Percentiles rank a stretch among this genome's conserved stretches.
These are phyloP conservation scores for Chlorella sp. DNA, from an alignment of 139 green algal species.

Conservation along the genomic window DNA sequence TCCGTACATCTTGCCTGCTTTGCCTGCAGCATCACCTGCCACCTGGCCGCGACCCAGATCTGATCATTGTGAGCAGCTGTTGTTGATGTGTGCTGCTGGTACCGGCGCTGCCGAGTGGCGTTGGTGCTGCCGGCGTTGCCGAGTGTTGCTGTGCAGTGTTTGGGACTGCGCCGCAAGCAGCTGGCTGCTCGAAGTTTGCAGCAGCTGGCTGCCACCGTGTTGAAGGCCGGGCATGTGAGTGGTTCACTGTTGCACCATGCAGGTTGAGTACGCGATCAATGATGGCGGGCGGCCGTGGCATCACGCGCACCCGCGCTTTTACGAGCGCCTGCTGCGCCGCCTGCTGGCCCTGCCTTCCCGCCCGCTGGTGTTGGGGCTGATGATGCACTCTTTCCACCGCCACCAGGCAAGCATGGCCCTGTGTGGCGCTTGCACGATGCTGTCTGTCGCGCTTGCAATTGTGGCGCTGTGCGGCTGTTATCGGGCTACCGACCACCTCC, in stretches of 20 bases:
- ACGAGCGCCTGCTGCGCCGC: conserved; percentile 17
- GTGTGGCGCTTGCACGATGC: too few relatives aligned
- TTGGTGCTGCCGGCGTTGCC: too few relatives aligned
- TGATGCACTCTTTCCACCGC: background rate
- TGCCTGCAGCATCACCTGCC: background rate
- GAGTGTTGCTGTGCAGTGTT: too few relatives aligned
- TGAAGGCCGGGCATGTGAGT: too few relatives aligned
- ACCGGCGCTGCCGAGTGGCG: too few relatives aligned
- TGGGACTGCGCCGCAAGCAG: background rate
- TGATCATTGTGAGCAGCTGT: background rate
- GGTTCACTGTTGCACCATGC: background rate
- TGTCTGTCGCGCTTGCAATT: too few relatives aligned
- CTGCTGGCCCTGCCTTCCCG: conserved; percentile 1
- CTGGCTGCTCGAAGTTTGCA: too few relatives aligned
- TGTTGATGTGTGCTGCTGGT: too few relatives aligned
- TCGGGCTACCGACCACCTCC: too few relatives aligned
- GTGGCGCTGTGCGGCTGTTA: too few relatives aligned
- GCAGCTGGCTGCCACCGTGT: too few relatives aligned
- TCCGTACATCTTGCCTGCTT: too few relatives aligned
- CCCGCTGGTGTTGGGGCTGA: conserved; percentile 3
- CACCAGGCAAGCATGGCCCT: background rate
- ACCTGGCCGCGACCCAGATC: background rate
- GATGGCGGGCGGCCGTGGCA: background rate
- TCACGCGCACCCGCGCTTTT: background rate
- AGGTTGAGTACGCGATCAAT: conserved; percentile 15